Evolutionary conservation across 768 basidiomycete species (phyloP), one percentile per base, ranked within the genome.

Genomic region (Russula dissimulans): DNA sequence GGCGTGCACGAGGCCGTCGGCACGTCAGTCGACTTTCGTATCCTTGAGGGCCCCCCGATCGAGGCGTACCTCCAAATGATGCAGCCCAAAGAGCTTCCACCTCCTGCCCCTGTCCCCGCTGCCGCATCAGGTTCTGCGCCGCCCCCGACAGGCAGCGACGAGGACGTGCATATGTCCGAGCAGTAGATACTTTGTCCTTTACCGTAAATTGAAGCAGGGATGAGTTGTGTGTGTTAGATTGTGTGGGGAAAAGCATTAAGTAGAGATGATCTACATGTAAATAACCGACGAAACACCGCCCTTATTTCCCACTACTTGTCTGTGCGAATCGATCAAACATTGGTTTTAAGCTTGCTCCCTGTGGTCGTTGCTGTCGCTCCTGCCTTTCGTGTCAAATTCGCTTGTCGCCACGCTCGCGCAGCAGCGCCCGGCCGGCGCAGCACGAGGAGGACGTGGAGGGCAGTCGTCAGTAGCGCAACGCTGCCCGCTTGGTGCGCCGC

Each of bases 401-500:
- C 72, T 45, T 69, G 74, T 55, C 85, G 73, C 87, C 85, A 87
- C 29, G 78, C 69, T 47, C 75, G 76, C 12, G 91, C 89, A 18
- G 84, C 85, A 12, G 70, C 64, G 18, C 85, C 78, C 0, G 94
- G 95, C 57, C 80, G 76, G 39, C 92, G 78, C 57, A 97, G 72
- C 0, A 84, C 78, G 17, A 89, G 78, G 6, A 89, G 74, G 3
- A 95, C 70, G 53, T 91, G 91, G 2, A 93, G 71, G 79, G 93
- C 83, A 5, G 88, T 81, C 22, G 88, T 94, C 49, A 99, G 75
- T 7, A 99, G 76, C 42, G 87, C 79, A 7, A 98, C 88, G 67
- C 93, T 95, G 5, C 95, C 97, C 0, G 92, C 95, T 71, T 99
- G 97, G 70, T 99, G 97, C 36, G 86, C 80, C 12, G 95, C 92